Conservation (phyloP, 352 stramenopile genomes). For the Nothophytophthora sp. region DNA sequence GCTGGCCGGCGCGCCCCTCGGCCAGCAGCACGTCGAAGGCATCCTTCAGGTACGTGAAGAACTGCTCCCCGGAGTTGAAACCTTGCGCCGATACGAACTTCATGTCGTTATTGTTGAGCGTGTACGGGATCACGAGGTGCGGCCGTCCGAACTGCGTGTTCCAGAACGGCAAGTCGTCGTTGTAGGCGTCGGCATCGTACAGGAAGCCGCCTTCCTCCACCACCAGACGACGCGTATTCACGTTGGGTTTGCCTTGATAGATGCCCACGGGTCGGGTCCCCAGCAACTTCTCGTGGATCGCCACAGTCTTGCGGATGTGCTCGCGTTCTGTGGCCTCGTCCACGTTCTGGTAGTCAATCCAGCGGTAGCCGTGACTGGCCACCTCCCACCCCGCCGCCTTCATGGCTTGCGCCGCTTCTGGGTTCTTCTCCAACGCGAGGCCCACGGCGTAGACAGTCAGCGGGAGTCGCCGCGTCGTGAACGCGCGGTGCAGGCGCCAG, state of each 20-base stretch:
- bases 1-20: constrained; percentile 83
- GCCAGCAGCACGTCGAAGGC: constrained; percentile 87
- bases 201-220: constrained; percentile 93
- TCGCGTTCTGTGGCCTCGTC: constrained; percentile 90
- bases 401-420: constrained; percentile 88
- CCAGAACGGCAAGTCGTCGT: constrained; percentile 97
- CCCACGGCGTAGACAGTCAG: constrained; percentile 95
- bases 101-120: constrained; percentile 97
- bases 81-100: constrained; percentile 92
- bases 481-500: constrained; percentile 94
- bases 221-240: constrained; percentile 90
- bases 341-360: constrained; percentile 96
- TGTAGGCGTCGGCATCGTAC: constrained; percentile 96
- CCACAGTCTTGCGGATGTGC: constrained; percentile 92
- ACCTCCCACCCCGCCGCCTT: constrained; percentile 93
- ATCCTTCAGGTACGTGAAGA: constrained; percentile 94
- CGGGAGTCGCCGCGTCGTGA: constrained; percentile 87
- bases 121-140: constrained; percentile 97
- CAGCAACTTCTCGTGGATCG: constrained; percentile 90
- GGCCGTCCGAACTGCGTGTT: constrained; percentile 85
- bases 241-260: constrained; percentile 96
- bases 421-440: constrained; percentile 95
- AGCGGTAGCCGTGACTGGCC: constrained; percentile 93
- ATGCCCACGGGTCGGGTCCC: constrained; percentile 92
- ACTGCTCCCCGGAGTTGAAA: constrained; percentile 93